These are phyloP conservation scores for Acrodontium crateriforme DNA, from an alignment of 2,329 filamentous ascomycete genomes.

Conservation along the genomic window DNA sequence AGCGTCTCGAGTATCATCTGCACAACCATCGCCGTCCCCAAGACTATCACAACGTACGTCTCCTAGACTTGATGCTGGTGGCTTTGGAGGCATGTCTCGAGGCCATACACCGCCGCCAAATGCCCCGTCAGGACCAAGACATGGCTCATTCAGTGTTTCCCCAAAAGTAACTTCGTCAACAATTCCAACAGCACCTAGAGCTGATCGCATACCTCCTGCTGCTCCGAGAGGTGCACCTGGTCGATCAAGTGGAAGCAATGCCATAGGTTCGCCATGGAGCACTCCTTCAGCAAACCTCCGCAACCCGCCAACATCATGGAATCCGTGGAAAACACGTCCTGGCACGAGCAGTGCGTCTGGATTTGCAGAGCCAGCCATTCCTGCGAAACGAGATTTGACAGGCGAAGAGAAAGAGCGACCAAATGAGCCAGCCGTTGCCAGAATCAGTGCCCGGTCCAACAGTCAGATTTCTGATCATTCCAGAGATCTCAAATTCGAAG, in stretches of 20 bases:
- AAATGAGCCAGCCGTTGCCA: background rate
- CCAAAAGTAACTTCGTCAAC: conserved; percentile 18
- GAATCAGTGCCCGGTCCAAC: background rate
- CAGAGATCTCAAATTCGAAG: background rate
- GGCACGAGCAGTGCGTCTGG: too few species aligned
- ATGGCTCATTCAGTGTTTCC: conserved; percentile 21
- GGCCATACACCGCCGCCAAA: conserved; percentile 16
- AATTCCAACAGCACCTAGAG: conserved; percentile 24
- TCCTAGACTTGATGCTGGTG: conserved; percentile 12
- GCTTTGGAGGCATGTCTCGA: conserved; percentile 3
- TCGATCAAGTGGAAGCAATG: conserved; percentile 26
- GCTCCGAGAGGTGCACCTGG: conserved; percentile 11
- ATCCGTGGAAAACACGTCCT: conserved; percentile 12
- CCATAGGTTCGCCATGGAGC: conserved; percentile 18
- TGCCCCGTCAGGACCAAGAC: conserved; percentile 21
- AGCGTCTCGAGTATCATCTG: conserved; percentile 13
- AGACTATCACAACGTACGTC: conserved; percentile 15
- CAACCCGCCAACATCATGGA: too few species aligned
- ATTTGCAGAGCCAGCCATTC: too few species aligned
- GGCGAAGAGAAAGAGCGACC: conserved; percentile 26
- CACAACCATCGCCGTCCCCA: conserved; percentile 13
- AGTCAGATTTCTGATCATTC: background rate
- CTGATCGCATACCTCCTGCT: conserved; percentile 16
- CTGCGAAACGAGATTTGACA: conserved; percentile 32
- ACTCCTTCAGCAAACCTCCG: conserved; percentile 7